phyloP scores from a whole-genome alignment of 2,329 filamentous ascomycete species.

The Rhinocladiella mackenziei region DNA sequence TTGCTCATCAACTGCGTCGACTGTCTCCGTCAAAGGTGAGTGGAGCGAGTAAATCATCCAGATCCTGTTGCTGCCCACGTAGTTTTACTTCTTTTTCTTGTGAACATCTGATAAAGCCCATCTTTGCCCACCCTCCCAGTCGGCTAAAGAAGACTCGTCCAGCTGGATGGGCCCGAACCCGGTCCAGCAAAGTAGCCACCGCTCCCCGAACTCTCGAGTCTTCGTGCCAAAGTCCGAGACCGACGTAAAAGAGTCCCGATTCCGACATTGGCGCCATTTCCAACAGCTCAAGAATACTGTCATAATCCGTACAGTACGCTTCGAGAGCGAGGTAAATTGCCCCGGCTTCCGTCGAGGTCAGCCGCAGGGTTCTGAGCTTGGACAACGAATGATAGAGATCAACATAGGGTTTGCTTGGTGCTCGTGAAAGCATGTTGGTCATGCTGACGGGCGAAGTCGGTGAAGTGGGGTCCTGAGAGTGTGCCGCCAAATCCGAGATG shows the following conservation, averaged over 20 bases:
- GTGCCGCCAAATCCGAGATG: conserved; percentile 63
- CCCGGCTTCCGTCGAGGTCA: conserved; percentile 69
- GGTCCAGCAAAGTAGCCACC: conserved; percentile 74
- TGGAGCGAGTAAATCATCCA: conserved; percentile 11
- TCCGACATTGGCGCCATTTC: conserved; percentile 80
- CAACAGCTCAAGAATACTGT: conserved; percentile 79
- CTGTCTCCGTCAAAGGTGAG: conserved; percentile 5
- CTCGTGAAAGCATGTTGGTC: conserved; percentile 56
- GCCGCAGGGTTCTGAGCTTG: conserved; percentile 74
- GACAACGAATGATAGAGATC: conserved; percentile 93
- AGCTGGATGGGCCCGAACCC: conserved; percentile 80
- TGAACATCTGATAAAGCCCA: conserved; percentile 76
- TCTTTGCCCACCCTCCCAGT: conserved; percentile 80
- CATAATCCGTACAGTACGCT: conserved; percentile 71
- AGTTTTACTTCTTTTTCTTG: conserved; percentile 51
- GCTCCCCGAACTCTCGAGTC: conserved; percentile 71
- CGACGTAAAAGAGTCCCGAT: conserved; percentile 84
- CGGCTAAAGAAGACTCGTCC: conserved; percentile 89
- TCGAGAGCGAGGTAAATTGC: conserved; percentile 81
- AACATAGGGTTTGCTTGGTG: conserved; percentile 62
- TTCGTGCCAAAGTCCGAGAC: conserved; percentile 87
- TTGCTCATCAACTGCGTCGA: conserved; percentile 12
- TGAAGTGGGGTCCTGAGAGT: conserved; percentile 38
- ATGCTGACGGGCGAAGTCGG: conserved; percentile 33
- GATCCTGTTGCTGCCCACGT: conserved; percentile 15